phyloP scores from a whole-genome alignment of 2,329 filamentous ascomycete species.

The Sordariomycetes sp. region DNA sequence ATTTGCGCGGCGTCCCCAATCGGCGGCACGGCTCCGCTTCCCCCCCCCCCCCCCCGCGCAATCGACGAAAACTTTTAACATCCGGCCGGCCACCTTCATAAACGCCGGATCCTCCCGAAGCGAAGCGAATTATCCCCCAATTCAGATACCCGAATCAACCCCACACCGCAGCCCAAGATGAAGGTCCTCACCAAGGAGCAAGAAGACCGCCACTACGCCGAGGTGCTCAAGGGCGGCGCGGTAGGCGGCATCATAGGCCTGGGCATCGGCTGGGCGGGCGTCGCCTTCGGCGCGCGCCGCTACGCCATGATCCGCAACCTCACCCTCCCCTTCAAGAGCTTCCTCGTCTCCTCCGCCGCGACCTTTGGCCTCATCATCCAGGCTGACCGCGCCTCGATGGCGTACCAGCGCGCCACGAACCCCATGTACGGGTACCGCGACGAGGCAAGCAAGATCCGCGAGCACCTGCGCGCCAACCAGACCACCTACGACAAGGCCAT shows the following conservation, averaged over 20 bases:
- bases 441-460: conserved; percentile 39
- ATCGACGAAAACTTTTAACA: no score
- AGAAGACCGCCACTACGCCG: conserved; percentile 71
- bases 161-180: conserved; percentile 42
- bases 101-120: no score
- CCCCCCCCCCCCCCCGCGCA: no score
- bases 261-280: conserved; percentile 50
- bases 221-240: conserved; percentile 67
- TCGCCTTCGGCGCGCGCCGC: conserved; percentile 53
- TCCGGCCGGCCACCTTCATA: no score
- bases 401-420: conserved; percentile 58
- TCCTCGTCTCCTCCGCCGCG: conserved; percentile 69
- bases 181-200: conserved; percentile 94
- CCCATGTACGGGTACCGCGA: conserved; percentile 55
- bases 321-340: conserved; percentile 80
- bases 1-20: no score
- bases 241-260: conserved; percentile 61
- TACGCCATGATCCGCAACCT: conserved; percentile 69
- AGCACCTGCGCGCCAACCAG: conserved; percentile 43
- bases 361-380: conserved; percentile 83
- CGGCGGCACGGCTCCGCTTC: no score
- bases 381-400: conserved; percentile 57
- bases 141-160: neutral
- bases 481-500: conserved; percentile 44
- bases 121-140: neutral